Evolutionary conservation across 1,284 basidiomycete species (phyloP).

Genomic region (Wallemia hederae): DNA sequence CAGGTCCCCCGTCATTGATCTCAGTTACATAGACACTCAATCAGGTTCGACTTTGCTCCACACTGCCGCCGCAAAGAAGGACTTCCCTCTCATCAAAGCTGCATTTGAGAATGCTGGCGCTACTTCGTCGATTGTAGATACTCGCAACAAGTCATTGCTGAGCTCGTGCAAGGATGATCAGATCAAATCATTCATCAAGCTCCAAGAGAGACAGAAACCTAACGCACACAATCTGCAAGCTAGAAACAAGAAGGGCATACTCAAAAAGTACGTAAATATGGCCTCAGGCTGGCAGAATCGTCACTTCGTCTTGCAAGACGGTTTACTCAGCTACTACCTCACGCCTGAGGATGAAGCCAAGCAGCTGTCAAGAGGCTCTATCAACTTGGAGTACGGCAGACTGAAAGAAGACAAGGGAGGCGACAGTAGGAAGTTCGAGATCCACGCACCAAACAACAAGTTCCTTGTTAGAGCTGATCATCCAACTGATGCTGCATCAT

Average conservation of each 20-base stretch:
- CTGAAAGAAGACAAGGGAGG: slow-evolving; percentile 23
- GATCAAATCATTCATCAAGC: not conserved
- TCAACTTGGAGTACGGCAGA: slow-evolving; percentile 53
- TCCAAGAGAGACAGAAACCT: slow-evolving; percentile 34
- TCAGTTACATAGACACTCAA: slow-evolving; percentile 31
- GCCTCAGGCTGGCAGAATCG: slow-evolving; percentile 7
- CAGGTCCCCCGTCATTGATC: slow-evolving; percentile 21
- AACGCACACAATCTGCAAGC: not conserved
- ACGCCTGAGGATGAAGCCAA: slow-evolving; percentile 68
- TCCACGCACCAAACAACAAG: slow-evolving; percentile 36
- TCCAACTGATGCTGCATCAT: slow-evolving; percentile 61
- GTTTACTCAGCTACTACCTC: slow-evolving; percentile 36
- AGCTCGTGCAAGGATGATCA: not conserved
- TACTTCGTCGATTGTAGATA: slow-evolving; percentile 66
- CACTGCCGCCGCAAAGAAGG: slow-evolving; percentile 56
- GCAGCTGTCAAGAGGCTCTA: slow-evolving; percentile 57
- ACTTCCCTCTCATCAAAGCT: slow-evolving; percentile 44
- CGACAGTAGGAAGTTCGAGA: slow-evolving; percentile 51
- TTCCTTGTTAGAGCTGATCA: slow-evolving; percentile 80
- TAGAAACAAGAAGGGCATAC: not conserved
- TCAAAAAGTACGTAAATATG: not conserved
- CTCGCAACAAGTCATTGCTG: slow-evolving; percentile 26
- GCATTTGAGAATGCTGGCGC: slow-evolving; percentile 56
- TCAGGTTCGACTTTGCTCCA: slow-evolving; percentile 54
- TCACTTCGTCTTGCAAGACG: slow-evolving; percentile 5